Base-by-base conservation (phyloP, 306 rosid genomes). In the Dalbergia cochinchinensis region DNA sequence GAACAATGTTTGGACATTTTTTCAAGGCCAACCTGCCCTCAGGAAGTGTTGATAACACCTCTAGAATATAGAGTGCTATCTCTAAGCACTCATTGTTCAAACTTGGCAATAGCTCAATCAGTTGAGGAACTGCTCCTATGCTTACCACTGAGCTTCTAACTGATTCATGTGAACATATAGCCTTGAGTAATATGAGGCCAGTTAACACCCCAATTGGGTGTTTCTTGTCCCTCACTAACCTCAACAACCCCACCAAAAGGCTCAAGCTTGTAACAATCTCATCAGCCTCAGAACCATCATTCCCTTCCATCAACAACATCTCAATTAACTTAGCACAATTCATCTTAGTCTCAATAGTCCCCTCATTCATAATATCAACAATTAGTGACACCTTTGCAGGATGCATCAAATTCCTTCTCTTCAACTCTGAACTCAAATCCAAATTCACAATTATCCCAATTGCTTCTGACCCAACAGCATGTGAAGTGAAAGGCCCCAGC, bases 341-440 rank as follows among this genome's bases (percentile, higher is more conserved):
- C 83, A 89, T 88, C 87, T 92, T 92, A 1, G 97, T 92, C 76
- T 86, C 92, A 1, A 87, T 84, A 2, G 94, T 86, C 20, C 97
- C 97, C 62, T 92, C 97, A 20, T 92, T 92, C 86, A 92, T 81
- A 81, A 92, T 88, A 64, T 92, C 97, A 63, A 91, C 92, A 80
- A 91, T 60, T 34, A 91, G 60, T 0, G 97, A 91, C 13, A 92
- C 86, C 89, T 85, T 92, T 0, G 92, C 84, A 0, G 97, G 97
- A 13, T 87, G 88, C 74, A 78, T 67, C 41, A 92, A 85, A 73
- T 48, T 85, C 20, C 61, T 80, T 83, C 57, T 80, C 85, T 82
- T 89, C 47, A 83, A 67, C 65, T 91, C 92, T 22, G 68, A 74
- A 76, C 74, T 81, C 33, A 89, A 82, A 18, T 78, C 87, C 84